Percentiles rank a stretch among this genome's conserved stretches.
phyloP scores from a whole-genome alignment of 2,329 filamentous ascomycete species.

The Neofusicoccum parvum region DNA sequence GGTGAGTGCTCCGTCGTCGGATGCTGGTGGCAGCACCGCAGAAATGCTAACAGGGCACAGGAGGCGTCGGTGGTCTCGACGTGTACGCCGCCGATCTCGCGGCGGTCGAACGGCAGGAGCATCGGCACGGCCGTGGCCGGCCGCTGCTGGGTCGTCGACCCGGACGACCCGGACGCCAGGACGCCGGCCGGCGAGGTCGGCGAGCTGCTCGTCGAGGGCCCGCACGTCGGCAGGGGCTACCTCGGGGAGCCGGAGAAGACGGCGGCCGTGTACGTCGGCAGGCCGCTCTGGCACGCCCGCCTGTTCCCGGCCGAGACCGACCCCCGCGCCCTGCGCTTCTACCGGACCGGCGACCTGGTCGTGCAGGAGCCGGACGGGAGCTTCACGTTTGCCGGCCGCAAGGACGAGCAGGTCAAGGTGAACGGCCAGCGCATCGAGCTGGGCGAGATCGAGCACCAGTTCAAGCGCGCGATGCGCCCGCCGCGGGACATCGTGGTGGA shows the following conservation, averaged over 20 bases:
- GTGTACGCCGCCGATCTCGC: neutral
- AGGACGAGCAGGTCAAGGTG: constrained; percentile 41
- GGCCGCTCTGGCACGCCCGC: constrained; percentile 30
- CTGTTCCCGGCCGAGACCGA: neutral
- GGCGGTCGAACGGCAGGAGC: neutral
- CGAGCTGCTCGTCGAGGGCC: constrained; percentile 52
- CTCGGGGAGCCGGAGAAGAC: constrained; percentile 40
- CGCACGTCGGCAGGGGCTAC: constrained; percentile 45
- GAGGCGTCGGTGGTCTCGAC: constrained; percentile 13
- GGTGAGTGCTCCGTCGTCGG: neutral
- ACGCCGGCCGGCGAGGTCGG: constrained; percentile 49
- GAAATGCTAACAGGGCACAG: neutral
- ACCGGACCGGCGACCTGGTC: constrained; percentile 32
- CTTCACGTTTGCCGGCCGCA: constrained; percentile 39
- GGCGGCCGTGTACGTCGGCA: constrained; percentile 34
- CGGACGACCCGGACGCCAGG: constrained; percentile 32
- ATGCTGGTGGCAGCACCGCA: no score
- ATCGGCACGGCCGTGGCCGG: constrained; percentile 27
- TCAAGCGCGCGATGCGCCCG: constrained; percentile 26
- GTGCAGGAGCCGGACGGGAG: constrained; percentile 31
- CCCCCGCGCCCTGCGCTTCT: constrained; percentile 25
- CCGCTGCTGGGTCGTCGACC: constrained; percentile 36
- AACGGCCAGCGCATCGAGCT: constrained; percentile 43
- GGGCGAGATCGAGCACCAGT: constrained; percentile 44
- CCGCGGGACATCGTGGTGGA: neutral